A percentile compares a stretch with the other conserved stretches of the same genome.
Conservation (phyloP, 164 flowering plant genomes). For the Liquidambar formosana region DNA sequence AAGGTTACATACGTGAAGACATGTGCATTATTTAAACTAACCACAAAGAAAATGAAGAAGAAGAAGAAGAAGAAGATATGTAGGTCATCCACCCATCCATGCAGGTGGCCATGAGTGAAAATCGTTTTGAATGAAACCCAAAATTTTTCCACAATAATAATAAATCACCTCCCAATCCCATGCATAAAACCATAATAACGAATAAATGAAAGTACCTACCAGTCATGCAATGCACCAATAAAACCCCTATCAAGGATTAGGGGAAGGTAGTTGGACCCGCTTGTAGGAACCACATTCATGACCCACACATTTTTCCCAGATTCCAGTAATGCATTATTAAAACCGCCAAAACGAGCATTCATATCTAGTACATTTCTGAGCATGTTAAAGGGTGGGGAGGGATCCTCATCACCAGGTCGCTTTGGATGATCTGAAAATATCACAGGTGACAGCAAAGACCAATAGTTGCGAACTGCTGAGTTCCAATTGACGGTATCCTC, state of each 20-base stretch:
- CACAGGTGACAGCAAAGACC: slow-evolving; percentile 94
- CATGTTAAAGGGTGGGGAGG: slow-evolving; percentile 95
- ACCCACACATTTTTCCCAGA: slow-evolving; percentile 88
- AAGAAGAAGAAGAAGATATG: too few species aligned
- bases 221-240: slow-evolving; percentile 87
- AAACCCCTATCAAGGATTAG: slow-evolving; percentile 84
- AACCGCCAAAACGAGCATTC: slow-evolving; percentile 85
- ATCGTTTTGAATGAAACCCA: too few species aligned
- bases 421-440: slow-evolving; percentile 99
- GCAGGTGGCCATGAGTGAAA: too few species aligned
- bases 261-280: slow-evolving; percentile 72
- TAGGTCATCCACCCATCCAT: too few species aligned
- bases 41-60: too few species aligned
- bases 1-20: too few species aligned
- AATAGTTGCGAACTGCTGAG: slow-evolving; percentile 61
- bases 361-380: slow-evolving; percentile 89
- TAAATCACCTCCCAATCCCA: too few species aligned
- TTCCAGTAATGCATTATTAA: slow-evolving; percentile 81
- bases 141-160: too few species aligned
- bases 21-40: too few species aligned
- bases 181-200: background rate
- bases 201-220: slow-evolving; percentile 47
- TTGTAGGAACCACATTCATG: slow-evolving; percentile 93
- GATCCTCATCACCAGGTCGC: slow-evolving; percentile 98
- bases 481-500: slow-evolving; percentile 68